Evolutionary conservation across 148 eudicot genomes (phyloP).

Genomic region (Vaccinium myrtillus): DNA sequence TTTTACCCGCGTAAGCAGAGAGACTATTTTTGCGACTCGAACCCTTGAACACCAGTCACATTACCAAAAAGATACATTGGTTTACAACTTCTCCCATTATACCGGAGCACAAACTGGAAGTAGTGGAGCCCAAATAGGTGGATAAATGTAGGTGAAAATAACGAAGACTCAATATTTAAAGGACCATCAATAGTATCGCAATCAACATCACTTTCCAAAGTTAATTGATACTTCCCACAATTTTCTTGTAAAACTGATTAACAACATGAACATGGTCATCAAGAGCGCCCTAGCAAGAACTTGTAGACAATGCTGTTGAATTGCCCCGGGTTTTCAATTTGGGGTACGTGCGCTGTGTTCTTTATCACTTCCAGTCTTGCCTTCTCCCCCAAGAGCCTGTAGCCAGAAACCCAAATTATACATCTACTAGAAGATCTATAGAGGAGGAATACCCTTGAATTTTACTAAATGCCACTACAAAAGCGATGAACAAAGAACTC

Average conservation of each 20-base stretch:
- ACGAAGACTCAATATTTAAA: not conserved
- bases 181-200: not conserved
- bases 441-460: not conserved
- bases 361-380: conserved; percentile 44
- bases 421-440: not conserved
- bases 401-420: not conserved
- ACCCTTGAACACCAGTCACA: too few relatives aligned
- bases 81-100: not conserved
- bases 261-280: not conserved
- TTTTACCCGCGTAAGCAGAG: too few relatives aligned
- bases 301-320: conserved; percentile 41
- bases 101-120: not conserved
- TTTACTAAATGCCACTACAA: not conserved
- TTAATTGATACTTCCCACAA: not conserved
- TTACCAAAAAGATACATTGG: not conserved
- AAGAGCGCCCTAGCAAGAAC: conserved; percentile 30
- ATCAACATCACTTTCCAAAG: not conserved
- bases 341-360: conserved; percentile 43
- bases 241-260: not conserved
- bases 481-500: not conserved
- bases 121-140: not conserved
- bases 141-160: not conserved
- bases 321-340: conserved; percentile 30
- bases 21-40: too few relatives aligned
- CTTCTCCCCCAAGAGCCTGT: conserved; percentile 43